phyloP scores from a whole-genome alignment of 805 yeast species.

The Groenewaldozyma tartarivorans region DNA sequence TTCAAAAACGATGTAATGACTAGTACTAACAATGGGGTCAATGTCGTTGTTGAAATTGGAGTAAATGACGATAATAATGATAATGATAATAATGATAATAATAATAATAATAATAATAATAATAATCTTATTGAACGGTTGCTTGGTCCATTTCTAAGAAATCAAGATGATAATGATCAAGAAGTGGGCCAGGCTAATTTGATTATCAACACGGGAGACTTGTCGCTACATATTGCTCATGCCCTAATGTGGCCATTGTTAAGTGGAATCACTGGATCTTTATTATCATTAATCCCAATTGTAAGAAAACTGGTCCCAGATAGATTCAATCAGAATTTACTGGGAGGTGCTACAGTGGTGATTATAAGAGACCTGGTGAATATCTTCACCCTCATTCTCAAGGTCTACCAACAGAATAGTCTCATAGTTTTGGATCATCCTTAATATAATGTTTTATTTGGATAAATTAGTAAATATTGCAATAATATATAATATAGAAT shows the following conservation, averaged over 20 bases:
- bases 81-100: conserved; percentile 1
- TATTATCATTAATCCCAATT: conserved; percentile 10
- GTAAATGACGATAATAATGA: conserved; percentile 6
- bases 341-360: conserved; percentile 18
- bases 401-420: background rate
- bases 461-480: too few relatives aligned
- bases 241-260: conserved; percentile 15
- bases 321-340: conserved; percentile 18
- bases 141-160: background rate
- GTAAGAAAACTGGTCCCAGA: conserved; percentile 12
- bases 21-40: conserved; percentile 2
- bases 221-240: conserved; percentile 12
- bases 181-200: conserved; percentile 9
- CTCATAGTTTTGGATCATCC: too few relatives aligned
- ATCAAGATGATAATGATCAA: background rate
- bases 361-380: conserved; percentile 18
- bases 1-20: background rate
- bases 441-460: too few relatives aligned
- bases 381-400: conserved; percentile 16
- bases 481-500: too few relatives aligned
- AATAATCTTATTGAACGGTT: background rate
- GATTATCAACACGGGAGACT: conserved; percentile 13
- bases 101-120: background rate
- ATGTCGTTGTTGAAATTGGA: conserved; percentile 1
- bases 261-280: conserved; percentile 14